A percentile compares a stretch with the other conserved stretches of the same genome.
phyloP scores from a whole-genome alignment of 768 basidiomycete species.

The Lanmaoa pseudosensibilis region DNA sequence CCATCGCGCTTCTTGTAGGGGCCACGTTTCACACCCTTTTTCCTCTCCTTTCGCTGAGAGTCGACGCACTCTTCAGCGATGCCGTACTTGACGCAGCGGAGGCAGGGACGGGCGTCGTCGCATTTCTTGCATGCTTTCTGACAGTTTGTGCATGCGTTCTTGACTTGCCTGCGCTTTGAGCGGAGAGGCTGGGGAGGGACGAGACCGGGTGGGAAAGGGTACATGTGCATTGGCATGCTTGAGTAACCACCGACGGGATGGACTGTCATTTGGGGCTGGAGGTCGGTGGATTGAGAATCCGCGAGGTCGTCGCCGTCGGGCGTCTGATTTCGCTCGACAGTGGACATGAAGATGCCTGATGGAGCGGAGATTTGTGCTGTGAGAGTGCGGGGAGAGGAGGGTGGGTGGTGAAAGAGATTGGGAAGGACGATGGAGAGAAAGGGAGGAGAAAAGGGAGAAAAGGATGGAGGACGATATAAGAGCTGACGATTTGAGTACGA shows the following conservation, averaged over 20 bases:
- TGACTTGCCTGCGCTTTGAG: conserved; percentile 83
- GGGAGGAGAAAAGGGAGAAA: conserved; percentile 3
- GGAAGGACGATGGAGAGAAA: conserved; percentile 10
- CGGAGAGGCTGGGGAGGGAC: conserved; percentile 51
- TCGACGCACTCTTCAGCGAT: conserved; percentile 84
- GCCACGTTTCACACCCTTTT: conserved; percentile 82
- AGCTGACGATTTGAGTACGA: conserved; percentile 33
- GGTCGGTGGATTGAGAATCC: conserved; percentile 34
- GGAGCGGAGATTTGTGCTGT: conserved; percentile 19
- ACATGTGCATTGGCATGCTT: conserved; percentile 66
- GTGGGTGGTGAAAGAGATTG: conserved; percentile 22
- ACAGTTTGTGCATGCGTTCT: conserved; percentile 89
- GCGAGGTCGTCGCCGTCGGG: conserved; percentile 42
- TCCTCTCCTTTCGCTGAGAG: conserved; percentile 90
- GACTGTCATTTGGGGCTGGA: conserved; percentile 51
- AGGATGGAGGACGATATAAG: conserved; percentile 20
- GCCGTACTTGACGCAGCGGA: conserved; percentile 90
- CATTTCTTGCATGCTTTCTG: conserved; percentile 93
- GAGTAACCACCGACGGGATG: conserved; percentile 51
- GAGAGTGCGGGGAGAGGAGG: conserved; percentile 34
- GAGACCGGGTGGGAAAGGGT: conserved; percentile 57
- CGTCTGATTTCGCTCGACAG: conserved; percentile 41
- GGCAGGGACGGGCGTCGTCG: conserved; percentile 89
- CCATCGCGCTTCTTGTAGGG: conserved; percentile 96
- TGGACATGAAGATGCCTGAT: conserved; percentile 36